Conservation (phyloP, 495 filamentous ascomycete species). For the Chaetomium tenue region DNA sequence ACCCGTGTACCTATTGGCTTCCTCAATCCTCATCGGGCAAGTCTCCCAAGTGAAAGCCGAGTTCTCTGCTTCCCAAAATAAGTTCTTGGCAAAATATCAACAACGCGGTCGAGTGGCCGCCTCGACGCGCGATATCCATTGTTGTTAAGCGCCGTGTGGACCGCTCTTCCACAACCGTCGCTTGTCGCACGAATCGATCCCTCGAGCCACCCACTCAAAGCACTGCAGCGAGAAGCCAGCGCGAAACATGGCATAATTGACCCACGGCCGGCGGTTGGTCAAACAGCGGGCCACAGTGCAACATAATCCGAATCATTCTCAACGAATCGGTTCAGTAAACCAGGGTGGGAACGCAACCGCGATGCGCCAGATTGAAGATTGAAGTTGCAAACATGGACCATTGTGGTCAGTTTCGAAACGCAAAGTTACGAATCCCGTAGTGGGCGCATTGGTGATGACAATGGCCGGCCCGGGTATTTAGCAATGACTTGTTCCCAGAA, state of each 20-base stretch:
- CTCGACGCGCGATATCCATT: neutral
- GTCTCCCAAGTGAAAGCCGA: neutral
- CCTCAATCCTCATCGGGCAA: slow-evolving; percentile 2
- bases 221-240: neutral
- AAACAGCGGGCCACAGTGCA: slow-evolving; percentile 1
- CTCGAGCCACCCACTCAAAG: neutral
- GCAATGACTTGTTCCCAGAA: neutral
- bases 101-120: neutral
- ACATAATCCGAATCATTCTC: neutral
- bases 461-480: neutral
- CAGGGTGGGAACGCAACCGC: neutral
- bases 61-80: neutral
- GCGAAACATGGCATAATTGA: neutral
- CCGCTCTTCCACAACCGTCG: neutral
- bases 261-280: slow-evolving; percentile 16
- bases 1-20: too few species aligned
- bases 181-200: neutral
- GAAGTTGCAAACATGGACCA: neutral
- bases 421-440: neutral
- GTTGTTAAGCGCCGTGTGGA: slow-evolving; percentile 13
- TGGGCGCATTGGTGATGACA: neutral
- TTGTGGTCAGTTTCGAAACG: neutral
- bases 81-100: neutral
- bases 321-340: slow-evolving; percentile 10
- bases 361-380: neutral